These are phyloP conservation scores for Aspergillus brunneoviolaceus DNA, from an alignment of 2,329 filamentous ascomycete species.

Conservation along the genomic window DNA sequence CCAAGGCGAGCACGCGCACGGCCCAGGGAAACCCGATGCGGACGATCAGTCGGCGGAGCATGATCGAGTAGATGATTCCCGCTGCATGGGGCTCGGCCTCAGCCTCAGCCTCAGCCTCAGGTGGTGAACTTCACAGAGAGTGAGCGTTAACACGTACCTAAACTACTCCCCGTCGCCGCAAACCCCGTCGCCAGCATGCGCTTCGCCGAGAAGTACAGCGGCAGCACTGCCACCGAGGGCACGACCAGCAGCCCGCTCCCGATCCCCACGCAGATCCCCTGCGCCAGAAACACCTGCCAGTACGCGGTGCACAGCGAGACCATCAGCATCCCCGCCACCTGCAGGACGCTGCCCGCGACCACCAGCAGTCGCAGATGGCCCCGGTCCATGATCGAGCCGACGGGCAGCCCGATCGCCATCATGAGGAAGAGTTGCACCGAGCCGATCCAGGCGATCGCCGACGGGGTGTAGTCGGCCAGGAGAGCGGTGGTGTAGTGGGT, in stretches of 20 bases:
- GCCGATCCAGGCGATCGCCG: constrained; percentile 52
- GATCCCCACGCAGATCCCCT: constrained; percentile 56
- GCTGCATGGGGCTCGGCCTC: neutral
- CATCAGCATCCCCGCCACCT: constrained; percentile 18
- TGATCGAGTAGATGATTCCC: constrained; percentile 40
- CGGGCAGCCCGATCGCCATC: constrained; percentile 43
- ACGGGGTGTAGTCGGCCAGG: constrained; percentile 22
- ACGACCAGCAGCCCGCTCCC: constrained; percentile 36
- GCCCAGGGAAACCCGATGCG: constrained; percentile 41
- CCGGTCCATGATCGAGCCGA: constrained; percentile 45
- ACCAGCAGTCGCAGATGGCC: constrained; percentile 38
- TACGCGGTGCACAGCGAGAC: constrained; percentile 33
- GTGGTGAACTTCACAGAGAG: no score
- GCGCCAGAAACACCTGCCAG: constrained; percentile 56
- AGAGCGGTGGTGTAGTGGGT: constrained; percentile 29
- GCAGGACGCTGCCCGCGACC: constrained; percentile 23
- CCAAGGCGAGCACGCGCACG: constrained; percentile 36
- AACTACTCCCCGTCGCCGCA: constrained; percentile 37
- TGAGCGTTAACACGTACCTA: constrained; percentile 16
- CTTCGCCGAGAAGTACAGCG: constrained; percentile 44
- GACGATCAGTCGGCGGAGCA: constrained; percentile 35
- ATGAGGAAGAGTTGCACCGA: constrained; percentile 49
- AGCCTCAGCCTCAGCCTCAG: no score
- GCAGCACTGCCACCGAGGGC: constrained; percentile 10
- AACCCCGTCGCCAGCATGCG: constrained; percentile 47